Evolutionary conservation across 345 rosid species (phyloP), one percentile per base, ranked within the genome.

Genomic region (Melaleuca alternifolia): DNA sequence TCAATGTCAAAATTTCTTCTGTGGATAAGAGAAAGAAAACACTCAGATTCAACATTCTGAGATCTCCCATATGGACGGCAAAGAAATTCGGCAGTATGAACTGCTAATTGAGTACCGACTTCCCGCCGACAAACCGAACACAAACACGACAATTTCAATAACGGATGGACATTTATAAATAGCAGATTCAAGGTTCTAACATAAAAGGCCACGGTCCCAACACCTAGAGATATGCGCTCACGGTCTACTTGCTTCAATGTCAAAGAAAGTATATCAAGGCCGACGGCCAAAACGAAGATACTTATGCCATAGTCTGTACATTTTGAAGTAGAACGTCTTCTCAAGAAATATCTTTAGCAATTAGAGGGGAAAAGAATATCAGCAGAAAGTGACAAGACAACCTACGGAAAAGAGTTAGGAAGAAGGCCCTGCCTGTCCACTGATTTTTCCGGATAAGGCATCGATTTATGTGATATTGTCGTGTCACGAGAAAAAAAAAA

Each of bases 281-380:
- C 46, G 46, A 65, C 16, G 77, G 41, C 46, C 77, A 2, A 65
- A 10, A 46, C 12, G 5, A 33, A 65, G 46, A 65, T 65, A 65
- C 41, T 9, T 65, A 15, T 33, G 21, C 77, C 16, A 16, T 16
- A 33, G 15, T 65, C 77, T 15, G 77, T 30, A 30, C 23, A 65
- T 30, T 33, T 65, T 65, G 44, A 65, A 50, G 46, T 81, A 46
- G 53, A 2, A 33, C 41, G 23, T 65, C 46, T 65, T 65, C 77
- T 30, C 46, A 16, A 33, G 46, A 65, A 65, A 65, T 16, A 65
- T 65, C 79, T 65, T 16, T 18, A 16, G 46, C 79, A 62, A 62
- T 15, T 62, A 30, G 77, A 15, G 77, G 77, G 75, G 89, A 87
- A 85, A 90, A 89, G 87, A 61, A 83, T 30, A 51, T 46, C 61